Percentiles rank a stretch among this genome's conserved stretches.
These are phyloP conservation scores for grape (Vitis vinifera) DNA, from an alignment of 164 flowering plant species.

Conservation along the genomic window DNA sequence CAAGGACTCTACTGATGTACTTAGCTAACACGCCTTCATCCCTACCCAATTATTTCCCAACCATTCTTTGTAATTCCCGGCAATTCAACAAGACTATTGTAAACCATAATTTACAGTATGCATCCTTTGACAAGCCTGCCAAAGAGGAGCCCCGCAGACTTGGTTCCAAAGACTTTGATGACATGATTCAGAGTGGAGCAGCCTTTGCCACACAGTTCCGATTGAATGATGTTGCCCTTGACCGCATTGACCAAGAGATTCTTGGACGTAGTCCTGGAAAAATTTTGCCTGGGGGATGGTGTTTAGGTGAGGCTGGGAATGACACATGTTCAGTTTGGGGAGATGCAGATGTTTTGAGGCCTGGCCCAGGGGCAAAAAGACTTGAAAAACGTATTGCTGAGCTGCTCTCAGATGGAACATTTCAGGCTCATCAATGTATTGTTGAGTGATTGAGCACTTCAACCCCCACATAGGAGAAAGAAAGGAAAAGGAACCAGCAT, in stretches of 20 bases:
- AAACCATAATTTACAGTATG: slow-evolving; percentile 63
- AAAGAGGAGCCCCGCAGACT: slow-evolving; percentile 38
- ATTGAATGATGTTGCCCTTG: slow-evolving; percentile 59
- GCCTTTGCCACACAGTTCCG: slow-evolving; percentile 68
- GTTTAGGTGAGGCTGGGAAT: slow-evolving; percentile 59
- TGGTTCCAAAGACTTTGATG: slow-evolving; percentile 43
- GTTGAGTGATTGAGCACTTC: slow-evolving; percentile 29
- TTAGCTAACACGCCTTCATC: slow-evolving; percentile 75
- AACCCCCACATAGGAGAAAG: not conserved
- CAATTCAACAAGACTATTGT: slow-evolving; percentile 64
- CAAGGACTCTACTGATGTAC: slow-evolving; percentile 86
- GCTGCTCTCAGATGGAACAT: slow-evolving; percentile 49
- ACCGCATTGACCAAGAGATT: slow-evolving; percentile 69
- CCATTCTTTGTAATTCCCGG: slow-evolving; percentile 67
- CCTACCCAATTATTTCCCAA: slow-evolving; percentile 72
- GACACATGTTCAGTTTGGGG: slow-evolving; percentile 74
- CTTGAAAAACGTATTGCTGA: slow-evolving; percentile 56
- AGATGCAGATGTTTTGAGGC: slow-evolving; percentile 70
- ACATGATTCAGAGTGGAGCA: slow-evolving; percentile 71
- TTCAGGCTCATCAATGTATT: slow-evolving; percentile 54
- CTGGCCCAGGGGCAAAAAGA: slow-evolving; percentile 79
- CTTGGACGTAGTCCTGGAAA: slow-evolving; percentile 47
- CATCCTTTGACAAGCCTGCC: slow-evolving; percentile 35
- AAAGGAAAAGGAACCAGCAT: not conserved
- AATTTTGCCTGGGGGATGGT: slow-evolving; percentile 94